These are phyloP conservation scores for Fomitopsis palustris DNA, from an alignment of 1,284 basidiomycete species.

Conservation along the genomic window DNA sequence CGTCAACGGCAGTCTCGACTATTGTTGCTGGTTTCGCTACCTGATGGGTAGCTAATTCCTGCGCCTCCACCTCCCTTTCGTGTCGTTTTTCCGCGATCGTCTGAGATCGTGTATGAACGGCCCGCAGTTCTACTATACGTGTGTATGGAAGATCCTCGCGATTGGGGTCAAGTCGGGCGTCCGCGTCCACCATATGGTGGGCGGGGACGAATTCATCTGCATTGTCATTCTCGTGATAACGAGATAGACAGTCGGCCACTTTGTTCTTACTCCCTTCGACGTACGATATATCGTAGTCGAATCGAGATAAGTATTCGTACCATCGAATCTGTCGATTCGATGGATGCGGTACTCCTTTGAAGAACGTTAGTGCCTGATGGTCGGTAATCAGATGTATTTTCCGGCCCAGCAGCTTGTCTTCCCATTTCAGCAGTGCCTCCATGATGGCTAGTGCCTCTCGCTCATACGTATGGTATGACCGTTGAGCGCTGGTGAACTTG, in stretches of 20 bases:
- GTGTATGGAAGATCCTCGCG: constrained; percentile 15
- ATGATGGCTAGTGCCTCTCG: constrained; percentile 36
- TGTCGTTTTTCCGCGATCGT: no score
- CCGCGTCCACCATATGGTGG: constrained; percentile 25
- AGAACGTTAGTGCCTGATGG: constrained; percentile 34
- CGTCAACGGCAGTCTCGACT: neutral
- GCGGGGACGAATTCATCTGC: constrained; percentile 14
- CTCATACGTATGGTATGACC: constrained; percentile 34
- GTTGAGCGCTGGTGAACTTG: no score
- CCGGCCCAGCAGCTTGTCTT: constrained; percentile 29
- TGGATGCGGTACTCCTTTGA: constrained; percentile 34
- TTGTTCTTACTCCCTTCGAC: constrained; percentile 30
- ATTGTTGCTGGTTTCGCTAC: neutral
- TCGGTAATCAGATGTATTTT: constrained; percentile 33
- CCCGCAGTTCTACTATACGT: constrained; percentile 2
- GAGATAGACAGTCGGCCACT: constrained; percentile 31
- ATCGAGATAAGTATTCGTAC: no score
- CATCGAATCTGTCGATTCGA: no score
- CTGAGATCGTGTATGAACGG: neutral
- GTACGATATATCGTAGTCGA: constrained; percentile 30
- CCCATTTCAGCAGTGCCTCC: constrained; percentile 34
- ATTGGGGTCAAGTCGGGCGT: constrained; percentile 23
- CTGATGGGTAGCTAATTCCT: neutral
- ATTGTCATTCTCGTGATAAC: constrained; percentile 30
- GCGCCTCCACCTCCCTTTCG: no score